Base-by-base conservation (phyloP, 805 yeast species). In the Nakazawaea holstii region DNA sequence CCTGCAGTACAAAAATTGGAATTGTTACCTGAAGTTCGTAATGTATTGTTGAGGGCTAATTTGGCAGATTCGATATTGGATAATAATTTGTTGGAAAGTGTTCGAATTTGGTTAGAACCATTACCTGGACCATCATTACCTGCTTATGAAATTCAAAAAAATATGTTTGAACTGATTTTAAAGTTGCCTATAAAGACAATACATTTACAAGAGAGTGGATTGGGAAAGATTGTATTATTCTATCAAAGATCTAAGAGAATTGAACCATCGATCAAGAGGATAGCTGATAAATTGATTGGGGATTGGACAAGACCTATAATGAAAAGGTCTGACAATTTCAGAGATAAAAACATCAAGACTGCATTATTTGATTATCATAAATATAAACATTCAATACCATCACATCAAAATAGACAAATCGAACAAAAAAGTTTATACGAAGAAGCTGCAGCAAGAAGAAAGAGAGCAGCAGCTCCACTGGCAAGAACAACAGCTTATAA, bases 271-370 rank as follows among this genome's bases (percentile, higher is more conserved):
- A 77, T 94, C 61, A 90, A 92, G 64, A 82, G 95, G 62, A 74
- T 84, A 35, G 98, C 96, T 6, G 98, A 94, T 60, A 82, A 82
- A 61, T 71, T 94, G 51, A 85, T 94, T 55, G 96, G 96, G 26
- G 95, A 90, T 64, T 94, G 99, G 99, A 92, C 97, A 8, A 80
- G 99, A 67, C 99, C 99, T 39, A 89, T 94, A 52, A 87, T 94
- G 76, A 96, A 96, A 55, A 84, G 96, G 51, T 84, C 95, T 3
- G 98, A 92, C 66, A 89, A 91, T 58, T 92, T 91, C 71, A 82
- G 94, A 64, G 97, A 92, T 66, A 82, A 87, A 67, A 73, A 80
- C 52, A 83, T 92, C 51, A 77, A 76, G 57, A 76, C 82, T 52
- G 77, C 80, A 52, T 80, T 79, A 40, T 90, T 87, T 66, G 85